Base-by-base conservation (phyloP, 139 green algal genomes). In the Eudorina sp. region DNA sequence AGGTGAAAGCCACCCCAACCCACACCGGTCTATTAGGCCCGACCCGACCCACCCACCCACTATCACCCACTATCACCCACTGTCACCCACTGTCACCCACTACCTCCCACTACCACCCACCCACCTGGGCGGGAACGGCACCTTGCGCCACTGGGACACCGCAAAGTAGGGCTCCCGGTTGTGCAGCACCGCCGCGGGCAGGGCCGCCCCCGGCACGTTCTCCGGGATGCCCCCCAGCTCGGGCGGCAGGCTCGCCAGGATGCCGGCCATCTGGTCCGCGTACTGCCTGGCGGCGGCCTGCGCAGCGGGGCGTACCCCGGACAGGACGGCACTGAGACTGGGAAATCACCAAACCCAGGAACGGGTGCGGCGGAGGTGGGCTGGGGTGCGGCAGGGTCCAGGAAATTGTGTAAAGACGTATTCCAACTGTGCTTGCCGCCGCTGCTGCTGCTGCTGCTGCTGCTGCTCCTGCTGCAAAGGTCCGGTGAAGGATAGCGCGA, bases 81-180 rank as follows among this genome's bases (percentile, higher is more conserved):
- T 34, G 4, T 16, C 19, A 25, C 19, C 19, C 58, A 69, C 58
- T 21, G 9, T 31, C 25, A 69, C 23, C 58, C 11, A 6, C 6
- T 34, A 9, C 19, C 19, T 29, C 19, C 19, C 62, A 16, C 19
- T 72, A 16, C 14, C 25, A 38, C 7, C 18, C 1, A n/a, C 81
- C 13, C 45, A 88, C 82, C 82, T 69, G 21, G 66, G 46, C 3
- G 45, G 45, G 45, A 80, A 88, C 13, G 82, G 82, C 64, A 78
- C 46, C 31, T 88, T 88, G 19, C 82, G 64, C 82, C 82, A 88
- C 9, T 53, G 14, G 31, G 29, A 14, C 0, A 68, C 66, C 2
- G 46, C 11, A 46, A 88, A 88, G 82, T 88, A 88, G 7, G 82
- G 82, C 64, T 88, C 82, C 43, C 82, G 64, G 82, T 88, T 88